Evolutionary conservation across 768 basidiomycete genomes (phyloP), one percentile per base, ranked within the genome.

Genomic region (Butyriboletus loyo): DNA sequence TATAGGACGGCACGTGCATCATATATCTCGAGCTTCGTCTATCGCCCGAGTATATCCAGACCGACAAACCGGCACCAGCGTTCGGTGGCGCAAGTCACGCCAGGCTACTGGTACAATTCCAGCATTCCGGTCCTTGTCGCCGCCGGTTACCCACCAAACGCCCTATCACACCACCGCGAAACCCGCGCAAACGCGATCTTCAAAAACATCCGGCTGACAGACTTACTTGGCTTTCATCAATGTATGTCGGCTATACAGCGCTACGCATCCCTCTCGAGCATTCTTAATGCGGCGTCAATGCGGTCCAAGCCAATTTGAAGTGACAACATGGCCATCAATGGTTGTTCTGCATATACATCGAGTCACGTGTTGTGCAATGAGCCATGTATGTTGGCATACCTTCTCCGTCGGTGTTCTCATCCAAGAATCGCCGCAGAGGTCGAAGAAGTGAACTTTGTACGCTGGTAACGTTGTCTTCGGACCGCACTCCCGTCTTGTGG

Each of bases 401-500:
- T 55, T 62, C 48, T 25, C 68, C 56, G 10, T 56, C 53, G 46
- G 59, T 61, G 70, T 77, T 77, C 31, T 59, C 66, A 15, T 63
- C 51, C 37, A 82, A 44, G 11, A 70, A 70, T 19, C 41, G 47
- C 31, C 75, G 69, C 44, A 86, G 54, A 1, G 83, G 82, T 6
- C 57, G 53, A 28, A 86, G 60, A 7, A 85, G 56, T 7, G 68
- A 75, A 35, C 63, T 59, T 47, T 83, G 75, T 7, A 83, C 66
- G 36, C 71, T 75, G 21, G 60, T 52, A n/a, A 79, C 56, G 32
- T 74, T 75, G 52, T 75, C 76, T 41, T 57, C 54, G 47, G 78
- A 76, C 5, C 78, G 74, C 8, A 84, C 72, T 1, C 77, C 80
- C 13, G 82, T 85, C 84, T 85, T 25, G 52, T 40, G 15, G 5